Evolutionary conservation across 176 grass and related monocot species (phyloP).

Genomic region (Phyllostachys edulis): DNA sequence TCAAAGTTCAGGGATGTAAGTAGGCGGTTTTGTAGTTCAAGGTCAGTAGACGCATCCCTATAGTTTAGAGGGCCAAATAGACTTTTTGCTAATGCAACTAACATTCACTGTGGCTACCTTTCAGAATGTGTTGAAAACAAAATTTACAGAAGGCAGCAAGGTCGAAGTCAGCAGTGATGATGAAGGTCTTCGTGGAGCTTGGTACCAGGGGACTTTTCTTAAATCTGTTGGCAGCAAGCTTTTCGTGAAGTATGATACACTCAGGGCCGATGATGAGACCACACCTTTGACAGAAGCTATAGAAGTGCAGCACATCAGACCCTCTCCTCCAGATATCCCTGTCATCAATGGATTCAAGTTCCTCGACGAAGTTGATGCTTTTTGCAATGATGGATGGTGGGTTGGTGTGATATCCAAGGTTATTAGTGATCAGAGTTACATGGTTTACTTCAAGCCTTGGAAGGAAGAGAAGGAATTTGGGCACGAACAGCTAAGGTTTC

Average conservation of each 20-base stretch:
- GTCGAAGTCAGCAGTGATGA: conserved; percentile 82
- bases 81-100: not conserved
- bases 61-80: too few species aligned
- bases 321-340: conserved; percentile 40
- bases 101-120: conserved; percentile 7
- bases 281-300: conserved; percentile 61
- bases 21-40: too few species aligned
- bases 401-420: conserved; percentile 76
- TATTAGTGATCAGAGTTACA: conserved; percentile 34
- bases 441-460: conserved; percentile 74
- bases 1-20: too few species aligned
- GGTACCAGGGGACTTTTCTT: conserved; percentile 56
- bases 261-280: conserved; percentile 60
- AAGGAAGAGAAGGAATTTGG: conserved; percentile 71
- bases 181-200: conserved; percentile 69
- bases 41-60: too few species aligned
- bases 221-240: conserved; percentile 47
- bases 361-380: conserved; percentile 87
- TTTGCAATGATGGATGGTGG: conserved; percentile 85
- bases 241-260: conserved; percentile 57
- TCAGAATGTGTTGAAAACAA: conserved; percentile 34
- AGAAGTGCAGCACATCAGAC: conserved; percentile 55
- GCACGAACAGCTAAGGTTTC: conserved; percentile 55
- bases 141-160: conserved; percentile 40
- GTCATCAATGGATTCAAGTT: conserved; percentile 38